Conservation (phyloP, 352 stramenopile genomes). For the Phytophthora idaei region DNA sequence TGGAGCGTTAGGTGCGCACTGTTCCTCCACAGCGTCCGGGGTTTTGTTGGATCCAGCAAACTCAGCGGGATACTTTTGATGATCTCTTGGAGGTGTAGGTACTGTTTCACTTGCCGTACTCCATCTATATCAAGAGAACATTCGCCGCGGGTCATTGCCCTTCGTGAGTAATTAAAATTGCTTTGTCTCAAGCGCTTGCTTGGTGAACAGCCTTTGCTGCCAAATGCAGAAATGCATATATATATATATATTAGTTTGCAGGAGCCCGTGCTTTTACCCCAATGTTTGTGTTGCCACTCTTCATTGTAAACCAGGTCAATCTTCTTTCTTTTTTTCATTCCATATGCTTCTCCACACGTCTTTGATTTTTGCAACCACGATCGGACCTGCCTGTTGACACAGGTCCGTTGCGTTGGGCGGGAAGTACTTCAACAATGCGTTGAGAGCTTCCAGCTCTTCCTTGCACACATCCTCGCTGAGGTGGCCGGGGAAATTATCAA, state of each 20-base stretch:
- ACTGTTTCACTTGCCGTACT: neutral
- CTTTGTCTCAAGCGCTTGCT: neutral
- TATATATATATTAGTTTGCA: neutral
- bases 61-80: no score
- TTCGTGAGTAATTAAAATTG: neutral
- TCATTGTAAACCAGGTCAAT: neutral
- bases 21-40: no score
- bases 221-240: neutral
- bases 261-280: neutral
- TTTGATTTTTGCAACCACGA: neutral
- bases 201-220: neutral
- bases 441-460: neutral
- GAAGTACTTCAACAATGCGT: neutral
- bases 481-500: neutral
- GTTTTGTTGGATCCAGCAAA: no score
- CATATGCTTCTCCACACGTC: neutral
- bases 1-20: no score
- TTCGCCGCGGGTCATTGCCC: neutral
- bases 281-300: neutral
- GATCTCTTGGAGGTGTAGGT: no score
- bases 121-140: neutral
- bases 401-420: neutral
- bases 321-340: neutral
- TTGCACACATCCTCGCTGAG: neutral
- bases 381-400: no score